phyloP scores from a whole-genome alignment of 257 asterid genomes.

The Nicotiana paniculata region DNA sequence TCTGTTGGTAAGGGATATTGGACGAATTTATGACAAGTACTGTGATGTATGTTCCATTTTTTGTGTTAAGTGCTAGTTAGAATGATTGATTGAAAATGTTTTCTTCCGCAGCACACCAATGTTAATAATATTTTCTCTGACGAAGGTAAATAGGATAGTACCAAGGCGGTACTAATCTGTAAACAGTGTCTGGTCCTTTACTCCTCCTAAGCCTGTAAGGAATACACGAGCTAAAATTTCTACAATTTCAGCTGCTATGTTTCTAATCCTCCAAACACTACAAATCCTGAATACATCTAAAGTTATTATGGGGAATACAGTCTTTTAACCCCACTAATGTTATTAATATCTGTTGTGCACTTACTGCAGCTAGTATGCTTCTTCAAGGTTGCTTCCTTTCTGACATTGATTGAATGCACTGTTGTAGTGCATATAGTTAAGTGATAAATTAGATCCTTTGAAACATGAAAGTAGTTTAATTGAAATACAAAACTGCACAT shows the following conservation, averaged over 20 bases:
- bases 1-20: not conserved
- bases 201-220: not conserved
- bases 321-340: not conserved
- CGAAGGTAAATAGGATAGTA: not conserved
- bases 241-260: not conserved
- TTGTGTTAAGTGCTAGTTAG: not conserved
- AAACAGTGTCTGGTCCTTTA: not conserved
- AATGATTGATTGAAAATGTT: not conserved
- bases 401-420: not conserved
- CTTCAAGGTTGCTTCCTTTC: not conserved
- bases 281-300: not conserved
- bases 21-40: not conserved
- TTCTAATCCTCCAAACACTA: not conserved
- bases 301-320: not conserved
- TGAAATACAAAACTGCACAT: not conserved
- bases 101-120: not conserved
- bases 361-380: not conserved
- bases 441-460: not conserved
- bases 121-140: not conserved
- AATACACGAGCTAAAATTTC: not conserved
- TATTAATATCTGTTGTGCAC: not conserved
- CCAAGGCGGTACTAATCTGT: not conserved
- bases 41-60: not conserved
- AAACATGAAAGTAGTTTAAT: not conserved
- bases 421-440: not conserved